Base-by-base conservation (phyloP, 2,329 filamentous ascomycete species). In the Malbranchea cinnamomea region DNA sequence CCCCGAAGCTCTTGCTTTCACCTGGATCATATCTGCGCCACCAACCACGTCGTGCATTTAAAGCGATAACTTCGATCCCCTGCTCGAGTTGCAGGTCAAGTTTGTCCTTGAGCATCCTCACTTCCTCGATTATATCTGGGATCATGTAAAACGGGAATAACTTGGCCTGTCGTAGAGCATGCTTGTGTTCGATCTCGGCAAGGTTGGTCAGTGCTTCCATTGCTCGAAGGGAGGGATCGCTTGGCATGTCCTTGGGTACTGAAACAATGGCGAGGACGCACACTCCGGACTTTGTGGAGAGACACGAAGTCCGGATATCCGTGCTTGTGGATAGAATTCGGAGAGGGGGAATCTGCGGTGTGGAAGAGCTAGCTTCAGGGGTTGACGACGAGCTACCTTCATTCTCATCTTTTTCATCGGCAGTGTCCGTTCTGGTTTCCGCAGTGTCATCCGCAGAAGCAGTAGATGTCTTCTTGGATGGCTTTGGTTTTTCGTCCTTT, bases 31-130 rank as follows among this genome's bases (percentile, higher is more conserved):
- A 89, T 34, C 68, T 70, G 45, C 78, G 77, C 71, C 76, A 91
- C 89, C 89, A 98, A 23, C 70, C 68, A 31, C 84, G 74, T 46
- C 85, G 83, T 18, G 71, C 78, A 53, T 94, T 94, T 35, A 92
- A 53, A 10, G 84, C 84, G 32, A 95, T 63, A 25, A 95, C 57
- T 47, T 85, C 74, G 10, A 83, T 60, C 1, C 71, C 59, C 1
- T 61, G 59, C 1, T 56, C 53, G 2, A 47, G 47, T 2, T 56
- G 52, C 13, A 94, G 62, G 1, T 62, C 67, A 11, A 94, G 68
- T n/a, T 65, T 60, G 23, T 64, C 57, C 33, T 73, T 62, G 4
- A 87, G 52, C 4, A 54, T 50, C 2, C 59, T 52, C 0, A 68
- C 67, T 5, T 65, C 65, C n/a, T 63, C 53, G 40, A 78, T 78